phyloP scores from a whole-genome alignment of 2,329 filamentous ascomycete species.

The Pseudocercospora cruenta region DNA sequence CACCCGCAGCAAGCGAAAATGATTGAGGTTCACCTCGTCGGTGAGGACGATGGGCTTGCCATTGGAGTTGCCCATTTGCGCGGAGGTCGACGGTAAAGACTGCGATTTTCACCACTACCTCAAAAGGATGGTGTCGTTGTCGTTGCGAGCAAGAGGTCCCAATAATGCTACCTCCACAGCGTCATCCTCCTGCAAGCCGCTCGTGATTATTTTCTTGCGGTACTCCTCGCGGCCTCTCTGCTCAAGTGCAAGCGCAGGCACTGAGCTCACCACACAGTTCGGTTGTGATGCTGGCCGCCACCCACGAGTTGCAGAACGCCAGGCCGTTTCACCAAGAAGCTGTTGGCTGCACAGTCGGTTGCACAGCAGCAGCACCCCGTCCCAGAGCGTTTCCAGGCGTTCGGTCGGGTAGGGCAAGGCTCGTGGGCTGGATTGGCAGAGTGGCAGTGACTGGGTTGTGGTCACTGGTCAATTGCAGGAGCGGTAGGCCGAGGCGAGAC shows the following conservation, averaged over 20 bases:
- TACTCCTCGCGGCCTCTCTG: neutral
- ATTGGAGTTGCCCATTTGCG: slow-evolving; percentile 86
- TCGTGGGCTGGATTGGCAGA: neutral
- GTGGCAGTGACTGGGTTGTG: neutral
- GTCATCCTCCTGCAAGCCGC: slow-evolving; percentile 3
- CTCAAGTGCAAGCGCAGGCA: neutral
- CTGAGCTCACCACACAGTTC: neutral
- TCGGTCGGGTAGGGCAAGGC: slow-evolving; percentile 8
- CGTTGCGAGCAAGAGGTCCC: neutral
- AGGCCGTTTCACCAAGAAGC: slow-evolving; percentile 7
- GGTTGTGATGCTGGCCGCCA: neutral
- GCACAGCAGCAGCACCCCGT: slow-evolving; percentile 11
- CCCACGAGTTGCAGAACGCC: neutral
- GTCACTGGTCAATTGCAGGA: neutral
- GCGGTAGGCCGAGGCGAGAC: neutral
- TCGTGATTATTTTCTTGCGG: slow-evolving; percentile 1
- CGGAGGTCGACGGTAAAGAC: neutral
- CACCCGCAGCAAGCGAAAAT: slow-evolving; percentile 92
- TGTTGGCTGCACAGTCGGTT: slow-evolving; percentile 9
- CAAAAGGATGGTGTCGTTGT: slow-evolving; percentile 1
- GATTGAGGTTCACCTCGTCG: slow-evolving; percentile 96
- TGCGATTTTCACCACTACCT: neutral
- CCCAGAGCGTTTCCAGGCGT: slow-evolving; percentile 7
- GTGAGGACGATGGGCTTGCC: slow-evolving; percentile 90
- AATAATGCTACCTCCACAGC: slow-evolving; percentile 1